These are phyloP conservation scores for Metarhizium sp. DNA, from an alignment of 2,329 filamentous ascomycete species.

Conservation along the genomic window DNA sequence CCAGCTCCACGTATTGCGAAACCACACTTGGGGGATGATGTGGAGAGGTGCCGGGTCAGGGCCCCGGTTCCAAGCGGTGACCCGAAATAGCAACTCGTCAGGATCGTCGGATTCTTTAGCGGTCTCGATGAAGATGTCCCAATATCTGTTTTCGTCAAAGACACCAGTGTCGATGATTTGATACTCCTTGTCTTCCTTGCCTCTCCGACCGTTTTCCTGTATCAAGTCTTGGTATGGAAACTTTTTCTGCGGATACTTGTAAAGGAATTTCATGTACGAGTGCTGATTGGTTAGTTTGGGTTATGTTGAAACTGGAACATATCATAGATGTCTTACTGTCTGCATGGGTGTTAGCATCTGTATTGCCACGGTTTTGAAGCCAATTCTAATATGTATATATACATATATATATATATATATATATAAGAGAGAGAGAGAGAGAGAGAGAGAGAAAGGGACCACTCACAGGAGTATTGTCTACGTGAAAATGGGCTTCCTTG, in stretches of 20 bases:
- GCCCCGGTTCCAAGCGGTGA: slow-evolving; percentile 93
- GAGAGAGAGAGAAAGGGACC: neutral
- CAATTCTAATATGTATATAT: no score
- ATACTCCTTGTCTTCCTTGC: slow-evolving; percentile 75
- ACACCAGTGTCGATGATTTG: slow-evolving; percentile 82
- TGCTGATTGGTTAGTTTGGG: slow-evolving; percentile 44
- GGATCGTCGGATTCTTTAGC: slow-evolving; percentile 89
- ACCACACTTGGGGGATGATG: slow-evolving; percentile 92
- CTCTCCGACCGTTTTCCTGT: slow-evolving; percentile 70
- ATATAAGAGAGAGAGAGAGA: no score
- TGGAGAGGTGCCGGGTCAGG: slow-evolving; percentile 84
- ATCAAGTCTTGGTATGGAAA: slow-evolving; percentile 90
- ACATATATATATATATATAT: no score
- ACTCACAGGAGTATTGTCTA: slow-evolving; percentile 78
- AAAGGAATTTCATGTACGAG: slow-evolving; percentile 98
- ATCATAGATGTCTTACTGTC: slow-evolving; percentile 30
- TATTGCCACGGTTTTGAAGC: neutral
- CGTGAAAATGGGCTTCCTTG: slow-evolving; percentile 93
- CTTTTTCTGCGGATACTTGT: slow-evolving; percentile 88
- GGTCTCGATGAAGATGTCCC: slow-evolving; percentile 95
- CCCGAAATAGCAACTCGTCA: slow-evolving; percentile 85
- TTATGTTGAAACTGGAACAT: neutral
- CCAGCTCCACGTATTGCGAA: slow-evolving; percentile 96
- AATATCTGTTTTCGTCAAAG: slow-evolving; percentile 86
- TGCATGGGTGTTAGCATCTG: slow-evolving; percentile 18